phyloP scores from a whole-genome alignment of 202 grass and related monocot species.

The Elaeis oleifera region DNA sequence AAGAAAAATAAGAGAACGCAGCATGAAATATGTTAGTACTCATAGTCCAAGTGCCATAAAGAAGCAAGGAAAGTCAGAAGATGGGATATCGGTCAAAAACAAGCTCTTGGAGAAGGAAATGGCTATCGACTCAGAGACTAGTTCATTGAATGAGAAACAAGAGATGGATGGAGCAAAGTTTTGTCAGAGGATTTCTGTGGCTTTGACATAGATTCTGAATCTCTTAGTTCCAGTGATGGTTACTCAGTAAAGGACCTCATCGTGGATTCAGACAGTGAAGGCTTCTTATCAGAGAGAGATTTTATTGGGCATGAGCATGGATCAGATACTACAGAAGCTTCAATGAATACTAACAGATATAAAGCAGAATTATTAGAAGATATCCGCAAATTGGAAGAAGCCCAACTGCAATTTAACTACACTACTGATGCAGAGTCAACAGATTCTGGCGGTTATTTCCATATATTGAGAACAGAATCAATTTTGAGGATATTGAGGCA shows the following conservation, averaged over 20 bases:
- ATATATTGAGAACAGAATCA: background rate
- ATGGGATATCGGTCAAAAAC: too few relatives aligned
- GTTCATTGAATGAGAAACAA: constrained; percentile 4
- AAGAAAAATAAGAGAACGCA: too few relatives aligned
- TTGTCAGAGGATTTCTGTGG: constrained; percentile 55
- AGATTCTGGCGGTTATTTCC: background rate
- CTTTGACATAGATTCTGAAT: constrained; percentile 75
- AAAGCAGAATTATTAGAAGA: constrained; percentile 12
- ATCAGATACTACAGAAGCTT: constrained; percentile 11
- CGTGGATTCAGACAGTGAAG: constrained; percentile 87
- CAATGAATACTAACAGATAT: constrained; percentile 19
- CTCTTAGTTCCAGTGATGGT: constrained; percentile 60
- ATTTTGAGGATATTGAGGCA: background rate
- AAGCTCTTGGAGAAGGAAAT: too few relatives aligned
- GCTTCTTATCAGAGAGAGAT: constrained; percentile 77
- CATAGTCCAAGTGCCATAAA: too few relatives aligned
- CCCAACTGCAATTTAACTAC: constrained; percentile 9
- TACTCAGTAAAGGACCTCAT: constrained; percentile 89
- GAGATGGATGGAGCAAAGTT: constrained; percentile 25
- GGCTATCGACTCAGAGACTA: background rate
- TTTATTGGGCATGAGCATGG: constrained; percentile 22
- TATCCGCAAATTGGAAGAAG: constrained; percentile 17
- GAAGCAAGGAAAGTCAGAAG: too few relatives aligned
- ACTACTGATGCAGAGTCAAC: constrained; percentile 14
- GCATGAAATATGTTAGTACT: too few relatives aligned